Percentiles rank a stretch among this genome's conserved stretches.
Evolutionary conservation across 306 rosid genomes (phyloP).

Genomic region (Cucumis cinereus): DNA sequence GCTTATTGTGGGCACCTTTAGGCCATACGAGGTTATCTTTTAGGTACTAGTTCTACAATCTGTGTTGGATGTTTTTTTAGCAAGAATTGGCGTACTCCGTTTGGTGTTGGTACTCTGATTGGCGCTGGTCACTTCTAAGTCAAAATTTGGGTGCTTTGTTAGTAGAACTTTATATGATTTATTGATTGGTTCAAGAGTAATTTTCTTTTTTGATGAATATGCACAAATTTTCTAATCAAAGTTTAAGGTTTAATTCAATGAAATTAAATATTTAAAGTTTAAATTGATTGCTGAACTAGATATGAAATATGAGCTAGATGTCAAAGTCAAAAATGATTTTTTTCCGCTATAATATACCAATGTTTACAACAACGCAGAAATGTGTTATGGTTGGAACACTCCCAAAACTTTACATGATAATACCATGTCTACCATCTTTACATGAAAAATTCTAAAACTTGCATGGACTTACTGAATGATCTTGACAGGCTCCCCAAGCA

Average conservation of each 20-base stretch:
- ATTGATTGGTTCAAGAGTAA: background rate
- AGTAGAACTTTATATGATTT: background rate
- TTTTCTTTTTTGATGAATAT: background rate
- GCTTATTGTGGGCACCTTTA: background rate
- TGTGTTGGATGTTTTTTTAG: background rate
- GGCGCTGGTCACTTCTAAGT: background rate
- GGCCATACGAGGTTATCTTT: background rate
- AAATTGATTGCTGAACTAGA: background rate
- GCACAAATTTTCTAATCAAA: background rate
- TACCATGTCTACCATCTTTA: background rate
- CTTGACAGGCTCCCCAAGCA: constrained; percentile 93
- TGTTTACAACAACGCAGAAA: background rate
- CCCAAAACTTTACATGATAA: background rate
- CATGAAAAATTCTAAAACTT: background rate
- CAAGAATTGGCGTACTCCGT: background rate
- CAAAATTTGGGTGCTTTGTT: background rate
- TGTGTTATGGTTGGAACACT: too few relatives aligned
- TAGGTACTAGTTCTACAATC: background rate
- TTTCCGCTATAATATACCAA: background rate
- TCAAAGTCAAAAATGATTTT: background rate
- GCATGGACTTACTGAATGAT: constrained; percentile 80
- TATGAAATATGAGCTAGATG: background rate
- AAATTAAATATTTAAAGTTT: background rate
- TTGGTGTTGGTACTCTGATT: too few relatives aligned
- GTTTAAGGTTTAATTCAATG: background rate